Evolutionary conservation across 2,329 filamentous ascomycete species (phyloP), one percentile per base, ranked within the genome.

Genomic region (Penicillium sp.): DNA sequence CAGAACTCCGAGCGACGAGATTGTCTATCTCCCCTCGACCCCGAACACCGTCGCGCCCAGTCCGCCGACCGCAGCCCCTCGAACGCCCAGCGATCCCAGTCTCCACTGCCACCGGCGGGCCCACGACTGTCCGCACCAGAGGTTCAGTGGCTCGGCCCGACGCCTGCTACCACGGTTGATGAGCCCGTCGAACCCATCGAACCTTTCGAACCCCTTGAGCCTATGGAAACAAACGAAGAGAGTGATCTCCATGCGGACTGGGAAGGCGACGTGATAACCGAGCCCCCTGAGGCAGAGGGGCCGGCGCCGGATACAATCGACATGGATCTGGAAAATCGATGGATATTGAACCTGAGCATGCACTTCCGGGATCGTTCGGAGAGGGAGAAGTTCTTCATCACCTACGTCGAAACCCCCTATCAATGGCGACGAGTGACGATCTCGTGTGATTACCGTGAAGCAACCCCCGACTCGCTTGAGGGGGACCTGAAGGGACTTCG

Each of bases 341-440:
- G 94, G 94, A 97, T 99, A 54, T 79, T 99, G 61, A 99, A 99
- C 67, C 81, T 97, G 54, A 97, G 91, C 73, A 97, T 99, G 94
- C 91, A 96, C 71, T 99, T 97, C 71, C 85, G 92, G 52, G 94
- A 99, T 74, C 87, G 88, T 64, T 95, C 92, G 10, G 89, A 90
- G 63, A 84, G 93, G 36, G 94, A 99, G 72, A 99, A 99, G 71
- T 97, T 97, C 77, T 99, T 97, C 71, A 87, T 99, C 57, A 97
- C 94, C 0, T 99, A 90, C 69, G 90, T 91, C 41, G 88, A 96
- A 69, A 82, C 83, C 41, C 86, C 90, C 4, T 88, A 84, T 56
- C 78, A 84, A 55, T 96, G 92, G 90, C 85, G 91, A 49, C 83
- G 93, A 43, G 88, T 99, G 44, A 97, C 94, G 2, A 86, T 99